A percentile compares a stretch with the other conserved stretches of the same genome.
These are phyloP conservation scores for Nadsonia starkeyi-henricii DNA, from an alignment of 1,139 yeast species.

Conservation along the genomic window DNA sequence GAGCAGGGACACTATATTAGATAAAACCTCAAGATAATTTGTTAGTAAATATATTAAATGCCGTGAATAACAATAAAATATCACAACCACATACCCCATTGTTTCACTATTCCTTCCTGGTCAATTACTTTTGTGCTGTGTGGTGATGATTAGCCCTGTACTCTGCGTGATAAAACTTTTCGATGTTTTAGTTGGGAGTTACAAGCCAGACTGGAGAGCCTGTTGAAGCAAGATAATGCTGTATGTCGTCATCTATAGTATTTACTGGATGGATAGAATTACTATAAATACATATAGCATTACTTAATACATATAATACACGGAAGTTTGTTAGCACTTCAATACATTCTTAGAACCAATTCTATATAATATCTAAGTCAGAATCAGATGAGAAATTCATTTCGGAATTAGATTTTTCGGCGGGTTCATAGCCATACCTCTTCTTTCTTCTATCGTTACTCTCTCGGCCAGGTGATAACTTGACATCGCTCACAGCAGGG, in stretches of 20 bases:
- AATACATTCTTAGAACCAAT: too few relatives aligned
- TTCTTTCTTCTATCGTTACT: not conserved
- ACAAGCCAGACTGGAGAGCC: too few relatives aligned
- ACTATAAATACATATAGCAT: too few relatives aligned
- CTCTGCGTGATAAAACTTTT: not conserved
- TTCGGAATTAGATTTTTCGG: not conserved
- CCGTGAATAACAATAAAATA: not conserved
- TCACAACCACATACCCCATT: not conserved
- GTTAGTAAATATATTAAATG: not conserved
- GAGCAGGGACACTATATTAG: slow-evolving; percentile 68
- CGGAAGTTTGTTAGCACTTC: too few relatives aligned
- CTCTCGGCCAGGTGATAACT: not conserved
- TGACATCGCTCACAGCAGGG: not conserved
- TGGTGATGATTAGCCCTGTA: not conserved
- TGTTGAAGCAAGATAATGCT: too few relatives aligned
- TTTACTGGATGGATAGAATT: too few relatives aligned
- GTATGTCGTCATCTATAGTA: too few relatives aligned
- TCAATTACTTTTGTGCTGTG: not conserved
- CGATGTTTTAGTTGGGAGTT: not conserved
- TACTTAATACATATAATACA: too few relatives aligned
- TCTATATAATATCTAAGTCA: not conserved
- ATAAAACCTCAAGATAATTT: too few relatives aligned
- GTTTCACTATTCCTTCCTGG: not conserved
- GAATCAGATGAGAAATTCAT: not conserved
- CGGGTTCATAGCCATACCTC: not conserved